A percentile compares a stretch with the other conserved stretches of the same genome.
phyloP scores from a whole-genome alignment of 495 filamentous ascomycete genomes.

The Friedmanniomyces simplex region DNA sequence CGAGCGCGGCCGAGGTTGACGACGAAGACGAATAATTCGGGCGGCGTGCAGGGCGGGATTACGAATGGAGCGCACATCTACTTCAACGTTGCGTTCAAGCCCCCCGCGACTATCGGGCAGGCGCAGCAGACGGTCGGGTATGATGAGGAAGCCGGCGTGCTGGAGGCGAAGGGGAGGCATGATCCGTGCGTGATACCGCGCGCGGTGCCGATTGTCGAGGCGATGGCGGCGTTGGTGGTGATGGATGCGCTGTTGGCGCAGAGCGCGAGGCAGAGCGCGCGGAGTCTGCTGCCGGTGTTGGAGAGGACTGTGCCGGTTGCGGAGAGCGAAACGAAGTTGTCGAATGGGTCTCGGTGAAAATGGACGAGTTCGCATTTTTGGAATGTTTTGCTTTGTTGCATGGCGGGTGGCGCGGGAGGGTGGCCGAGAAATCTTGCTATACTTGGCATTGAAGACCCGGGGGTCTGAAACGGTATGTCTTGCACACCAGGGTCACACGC shows the following conservation, averaged over 20 bases:
- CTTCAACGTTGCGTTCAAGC: slow-evolving; percentile 94
- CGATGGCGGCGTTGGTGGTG: slow-evolving; percentile 83
- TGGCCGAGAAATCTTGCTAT: neutral
- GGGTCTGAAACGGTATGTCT: too few species aligned
- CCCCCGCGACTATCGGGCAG: slow-evolving; percentile 88
- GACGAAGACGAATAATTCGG: slow-evolving; percentile 93
- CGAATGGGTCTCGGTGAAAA: neutral
- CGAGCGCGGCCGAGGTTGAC: slow-evolving; percentile 46
- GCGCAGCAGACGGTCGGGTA: slow-evolving; percentile 80
- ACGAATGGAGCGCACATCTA: slow-evolving; percentile 90
- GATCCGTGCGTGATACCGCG: slow-evolving; percentile 93
- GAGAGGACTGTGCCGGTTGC: slow-evolving; percentile 23
- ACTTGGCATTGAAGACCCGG: too few species aligned
- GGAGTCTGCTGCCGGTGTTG: slow-evolving; percentile 43
- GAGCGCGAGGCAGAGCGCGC: slow-evolving; percentile 53
- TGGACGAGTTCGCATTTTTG: neutral
- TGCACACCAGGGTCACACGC: too few species aligned
- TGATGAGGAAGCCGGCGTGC: slow-evolving; percentile 54
- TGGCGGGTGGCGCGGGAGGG: neutral
- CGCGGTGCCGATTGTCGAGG: slow-evolving; percentile 91
- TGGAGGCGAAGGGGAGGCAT: slow-evolving; percentile 91
- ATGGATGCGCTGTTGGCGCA: slow-evolving; percentile 90
- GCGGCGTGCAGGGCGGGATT: slow-evolving; percentile 94
- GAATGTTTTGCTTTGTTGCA: neutral
- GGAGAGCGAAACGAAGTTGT: neutral